Conservation (phyloP, 2,329 filamentous ascomycete genomes). For the Anisogramma anomala region DNA sequence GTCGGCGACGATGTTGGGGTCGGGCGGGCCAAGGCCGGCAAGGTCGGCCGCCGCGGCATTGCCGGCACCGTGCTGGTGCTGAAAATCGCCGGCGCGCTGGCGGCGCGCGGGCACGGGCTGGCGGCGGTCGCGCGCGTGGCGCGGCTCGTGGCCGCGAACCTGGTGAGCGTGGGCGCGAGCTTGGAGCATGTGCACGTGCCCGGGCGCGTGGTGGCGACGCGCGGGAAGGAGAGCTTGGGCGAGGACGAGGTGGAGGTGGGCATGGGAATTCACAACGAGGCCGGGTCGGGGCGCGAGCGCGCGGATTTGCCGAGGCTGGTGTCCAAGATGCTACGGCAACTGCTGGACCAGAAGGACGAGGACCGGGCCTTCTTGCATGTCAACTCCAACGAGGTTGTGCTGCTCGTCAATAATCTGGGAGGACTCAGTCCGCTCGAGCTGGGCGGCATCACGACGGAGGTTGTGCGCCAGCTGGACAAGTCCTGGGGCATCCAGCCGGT, state of each 20-base stretch:
- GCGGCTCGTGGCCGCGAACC: slow-evolving; percentile 57
- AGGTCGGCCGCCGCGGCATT: slow-evolving; percentile 83
- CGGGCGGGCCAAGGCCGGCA: slow-evolving; percentile 69
- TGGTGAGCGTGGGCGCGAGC: slow-evolving; percentile 76
- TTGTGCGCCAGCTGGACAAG: slow-evolving; percentile 48
- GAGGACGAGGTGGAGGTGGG: slow-evolving; percentile 51
- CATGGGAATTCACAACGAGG: slow-evolving; percentile 70
- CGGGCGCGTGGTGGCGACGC: slow-evolving; percentile 47
- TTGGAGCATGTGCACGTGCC: slow-evolving; percentile 90
- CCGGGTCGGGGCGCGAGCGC: slow-evolving; percentile 41
- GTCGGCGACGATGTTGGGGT: slow-evolving; percentile 90
- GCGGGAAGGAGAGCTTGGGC: slow-evolving; percentile 45
- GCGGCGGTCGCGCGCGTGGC: slow-evolving; percentile 64
- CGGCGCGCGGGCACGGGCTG: slow-evolving; percentile 55
- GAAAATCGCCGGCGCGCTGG: slow-evolving; percentile 78
- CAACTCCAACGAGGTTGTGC: slow-evolving; percentile 50
- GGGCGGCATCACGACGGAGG: slow-evolving; percentile 59
- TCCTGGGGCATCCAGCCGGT: slow-evolving; percentile 50
- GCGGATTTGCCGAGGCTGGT: slow-evolving; percentile 44
- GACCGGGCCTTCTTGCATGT: slow-evolving; percentile 61
- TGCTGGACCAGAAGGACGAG: slow-evolving; percentile 52
- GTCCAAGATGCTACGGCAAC: slow-evolving; percentile 55
- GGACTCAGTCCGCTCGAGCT: slow-evolving; percentile 62
- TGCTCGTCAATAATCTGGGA: slow-evolving; percentile 66
- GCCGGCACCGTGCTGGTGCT: slow-evolving; percentile 85